Conservation (phyloP, 192 early-diverging fungal species). For the Oehlia diaphana region DNA sequence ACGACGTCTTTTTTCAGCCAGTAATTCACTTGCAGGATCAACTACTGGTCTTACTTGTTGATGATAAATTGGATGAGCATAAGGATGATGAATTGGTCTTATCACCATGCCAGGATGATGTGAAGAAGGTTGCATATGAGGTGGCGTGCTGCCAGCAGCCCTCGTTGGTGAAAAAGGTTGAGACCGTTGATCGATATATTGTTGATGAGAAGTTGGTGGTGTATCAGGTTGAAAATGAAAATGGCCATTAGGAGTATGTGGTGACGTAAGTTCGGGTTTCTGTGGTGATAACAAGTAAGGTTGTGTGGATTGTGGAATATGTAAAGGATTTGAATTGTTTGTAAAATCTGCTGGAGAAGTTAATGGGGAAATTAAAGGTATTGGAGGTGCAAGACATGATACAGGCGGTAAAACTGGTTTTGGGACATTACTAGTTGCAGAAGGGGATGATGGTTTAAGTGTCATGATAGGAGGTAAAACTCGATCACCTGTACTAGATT, state of each 20-base stretch:
- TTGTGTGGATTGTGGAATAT: not conserved
- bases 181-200: too few relatives aligned
- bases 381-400: conserved; percentile 25
- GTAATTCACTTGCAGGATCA: conserved; percentile 45
- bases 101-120: not conserved
- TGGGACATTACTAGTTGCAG: not conserved
- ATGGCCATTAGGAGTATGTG: too few relatives aligned
- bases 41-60: not conserved
- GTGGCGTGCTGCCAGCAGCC: not conserved
- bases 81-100: conserved; percentile 23
- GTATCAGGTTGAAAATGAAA: not conserved
- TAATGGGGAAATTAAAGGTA: conserved; percentile 1
- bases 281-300: too few relatives aligned
- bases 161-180: not conserved
- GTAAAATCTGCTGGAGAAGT: conserved; percentile 1
- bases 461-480: conserved; percentile 13
- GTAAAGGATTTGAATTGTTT: not conserved
- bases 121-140: not conserved
- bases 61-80: conserved; percentile 9
- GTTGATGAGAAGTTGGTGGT: not conserved
- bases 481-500: not conserved
- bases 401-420: conserved; percentile 33
- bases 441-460: not conserved
- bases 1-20: conserved; percentile 60
- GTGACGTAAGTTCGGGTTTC: too few relatives aligned